Conservation (phyloP, 805 yeast species). For the Saccharomycopsis fermentans region DNA sequence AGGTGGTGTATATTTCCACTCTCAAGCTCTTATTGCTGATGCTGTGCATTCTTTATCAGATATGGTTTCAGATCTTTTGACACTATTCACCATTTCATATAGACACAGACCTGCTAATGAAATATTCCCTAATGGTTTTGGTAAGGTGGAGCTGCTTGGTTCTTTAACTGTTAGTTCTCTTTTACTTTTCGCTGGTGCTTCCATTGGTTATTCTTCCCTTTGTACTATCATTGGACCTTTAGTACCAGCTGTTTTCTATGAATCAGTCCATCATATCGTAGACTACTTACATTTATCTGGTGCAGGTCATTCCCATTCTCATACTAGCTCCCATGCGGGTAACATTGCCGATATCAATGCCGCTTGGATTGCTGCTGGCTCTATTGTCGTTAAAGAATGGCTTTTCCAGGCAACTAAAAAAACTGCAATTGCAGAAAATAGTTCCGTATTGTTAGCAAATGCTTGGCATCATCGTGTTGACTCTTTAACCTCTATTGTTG, state of each 20-base stretch:
- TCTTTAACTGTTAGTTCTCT: slow-evolving; percentile 80
- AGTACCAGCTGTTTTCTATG: slow-evolving; percentile 52
- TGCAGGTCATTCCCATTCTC: slow-evolving; percentile 27
- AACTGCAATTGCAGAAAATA: slow-evolving; percentile 67
- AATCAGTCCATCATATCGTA: slow-evolving; percentile 26
- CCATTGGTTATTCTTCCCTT: slow-evolving; percentile 82
- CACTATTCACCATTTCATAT: slow-evolving; percentile 78
- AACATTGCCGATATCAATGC: slow-evolving; percentile 71
- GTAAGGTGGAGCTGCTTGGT: slow-evolving; percentile 88
- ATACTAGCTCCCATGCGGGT: slow-evolving; percentile 25
- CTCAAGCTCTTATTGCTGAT: slow-evolving; percentile 90
- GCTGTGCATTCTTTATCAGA: slow-evolving; percentile 91
- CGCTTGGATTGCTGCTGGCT: slow-evolving; percentile 90
- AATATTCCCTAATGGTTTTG: slow-evolving; percentile 77
- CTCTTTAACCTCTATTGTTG: slow-evolving; percentile 83
- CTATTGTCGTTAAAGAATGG: slow-evolving; percentile 82
- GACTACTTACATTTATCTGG: slow-evolving; percentile 10
- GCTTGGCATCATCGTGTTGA: slow-evolving; percentile 99
- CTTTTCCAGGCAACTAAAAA: slow-evolving; percentile 73
- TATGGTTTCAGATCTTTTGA: slow-evolving; percentile 78
- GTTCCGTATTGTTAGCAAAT: slow-evolving; percentile 87
- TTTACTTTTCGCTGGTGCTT: slow-evolving; percentile 75
- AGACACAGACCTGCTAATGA: slow-evolving; percentile 50
- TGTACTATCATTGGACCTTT: slow-evolving; percentile 57
- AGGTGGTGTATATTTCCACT: slow-evolving; percentile 89